A percentile compares a stretch with the other conserved stretches of the same genome.
Conservation (phyloP, 2,329 filamentous ascomycete species). For the Ambrosiella cleistominuta region DNA sequence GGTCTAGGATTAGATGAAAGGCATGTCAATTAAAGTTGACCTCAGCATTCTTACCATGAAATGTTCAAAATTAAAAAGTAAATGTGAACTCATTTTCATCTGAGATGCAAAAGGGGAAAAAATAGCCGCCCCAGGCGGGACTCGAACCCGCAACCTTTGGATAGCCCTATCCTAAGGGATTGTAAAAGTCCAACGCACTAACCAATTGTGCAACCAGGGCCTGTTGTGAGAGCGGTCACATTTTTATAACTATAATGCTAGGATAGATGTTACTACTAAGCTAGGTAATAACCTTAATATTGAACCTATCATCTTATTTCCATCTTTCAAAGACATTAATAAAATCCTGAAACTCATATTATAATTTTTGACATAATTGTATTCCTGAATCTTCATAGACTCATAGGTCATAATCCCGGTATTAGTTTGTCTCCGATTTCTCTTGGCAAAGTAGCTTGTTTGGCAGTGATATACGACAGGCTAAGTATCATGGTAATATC, state of each 20-base stretch:
- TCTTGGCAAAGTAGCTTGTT: too few relatives aligned
- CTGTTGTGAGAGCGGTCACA: neutral
- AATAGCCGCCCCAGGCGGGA: slow-evolving; percentile 14
- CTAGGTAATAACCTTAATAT: too few relatives aligned
- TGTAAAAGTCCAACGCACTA: slow-evolving; percentile 16
- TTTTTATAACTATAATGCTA: neutral
- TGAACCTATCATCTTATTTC: too few relatives aligned
- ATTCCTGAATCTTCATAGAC: too few relatives aligned
- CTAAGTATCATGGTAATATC: too few relatives aligned
- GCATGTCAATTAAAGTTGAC: neutral
- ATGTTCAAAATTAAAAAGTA: neutral
- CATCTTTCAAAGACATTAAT: neutral
- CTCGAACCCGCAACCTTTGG: slow-evolving; percentile 16
- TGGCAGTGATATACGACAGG: too few relatives aligned
- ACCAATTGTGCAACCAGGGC: slow-evolving; percentile 16
- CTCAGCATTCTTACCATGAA: too few relatives aligned
- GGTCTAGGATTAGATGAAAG: neutral
- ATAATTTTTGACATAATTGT: too few relatives aligned
- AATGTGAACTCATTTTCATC: neutral
- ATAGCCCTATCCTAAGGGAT: slow-evolving; percentile 6
- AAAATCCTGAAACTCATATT: neutral
- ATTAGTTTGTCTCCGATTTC: too few relatives aligned
- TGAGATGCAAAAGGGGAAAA: slow-evolving; percentile 1
- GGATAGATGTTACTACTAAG: too few relatives aligned
- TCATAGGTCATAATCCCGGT: too few relatives aligned